phyloP scores from a whole-genome alignment of 1,284 basidiomycete genomes.

The Tylopilus sp. region DNA sequence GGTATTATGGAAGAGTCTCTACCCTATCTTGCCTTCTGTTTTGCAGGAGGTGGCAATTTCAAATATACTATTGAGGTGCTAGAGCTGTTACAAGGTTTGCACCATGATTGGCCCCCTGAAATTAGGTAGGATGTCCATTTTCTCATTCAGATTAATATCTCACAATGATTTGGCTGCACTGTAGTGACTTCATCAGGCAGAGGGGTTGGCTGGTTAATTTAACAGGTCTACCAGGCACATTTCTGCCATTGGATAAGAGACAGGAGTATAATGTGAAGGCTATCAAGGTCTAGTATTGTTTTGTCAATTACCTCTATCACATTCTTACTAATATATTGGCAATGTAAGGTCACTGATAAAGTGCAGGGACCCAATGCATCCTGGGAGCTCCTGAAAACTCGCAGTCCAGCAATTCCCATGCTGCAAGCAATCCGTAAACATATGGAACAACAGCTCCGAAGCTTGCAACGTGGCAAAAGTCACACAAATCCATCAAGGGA shows the following conservation, averaged over 20 bases:
- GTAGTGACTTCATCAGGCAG: conserved; percentile 10
- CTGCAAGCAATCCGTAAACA: conserved; percentile 8
- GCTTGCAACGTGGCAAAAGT: no score
- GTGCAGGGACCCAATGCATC: conserved; percentile 15
- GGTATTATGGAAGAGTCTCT: conserved; percentile 14
- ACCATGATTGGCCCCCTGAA: conserved; percentile 17
- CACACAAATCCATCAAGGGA: no score
- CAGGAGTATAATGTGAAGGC: conserved; percentile 23
- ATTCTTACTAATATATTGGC: no score
- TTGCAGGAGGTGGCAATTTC: conserved; percentile 18
- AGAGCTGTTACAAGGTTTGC: conserved; percentile 17
- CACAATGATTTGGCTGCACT: neutral
- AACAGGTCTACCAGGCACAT: conserved; percentile 8
- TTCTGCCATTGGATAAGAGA: conserved; percentile 12
- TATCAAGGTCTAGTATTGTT: conserved; percentile 5
- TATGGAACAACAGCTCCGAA: conserved; percentile 3
- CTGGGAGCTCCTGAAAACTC: conserved; percentile 15
- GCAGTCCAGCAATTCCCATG: conserved; percentile 14
- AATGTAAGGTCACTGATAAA: conserved; percentile 6
- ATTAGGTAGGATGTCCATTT: conserved; percentile 3
- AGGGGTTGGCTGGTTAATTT: conserved; percentile 19
- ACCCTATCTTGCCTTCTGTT: conserved; percentile 13
- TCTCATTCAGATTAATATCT: neutral
- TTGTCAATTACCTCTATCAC: no score
- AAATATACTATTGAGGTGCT: conserved; percentile 20